Conservation (phyloP, 2,329 filamentous ascomycete species). For the Aplosporella prunicola region DNA sequence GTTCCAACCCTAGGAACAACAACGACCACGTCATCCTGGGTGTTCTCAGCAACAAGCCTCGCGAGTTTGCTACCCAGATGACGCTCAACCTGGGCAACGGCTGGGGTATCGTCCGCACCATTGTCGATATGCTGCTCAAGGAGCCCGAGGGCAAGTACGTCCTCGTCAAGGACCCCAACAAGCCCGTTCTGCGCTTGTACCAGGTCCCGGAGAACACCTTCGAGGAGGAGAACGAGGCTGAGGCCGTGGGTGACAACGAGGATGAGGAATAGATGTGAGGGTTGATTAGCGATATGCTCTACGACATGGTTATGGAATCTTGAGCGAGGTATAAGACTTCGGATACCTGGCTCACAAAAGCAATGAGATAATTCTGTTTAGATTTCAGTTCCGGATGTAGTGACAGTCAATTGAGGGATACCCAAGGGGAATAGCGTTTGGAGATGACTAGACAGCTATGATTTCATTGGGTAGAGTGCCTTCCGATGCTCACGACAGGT, state of each 20-base stretch:
- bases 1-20: slow-evolving; percentile 82
- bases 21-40: slow-evolving; percentile 93
- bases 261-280: slow-evolving; percentile 40
- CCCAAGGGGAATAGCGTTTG: too few relatives aligned
- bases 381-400: too few relatives aligned
- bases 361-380: too few relatives aligned
- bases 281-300: slow-evolving; percentile 5
- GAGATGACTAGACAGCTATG: too few relatives aligned
- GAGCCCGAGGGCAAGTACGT: slow-evolving; percentile 74
- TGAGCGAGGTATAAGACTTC: neutral
- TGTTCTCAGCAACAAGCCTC: slow-evolving; percentile 94
- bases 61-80: slow-evolving; percentile 96
- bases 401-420: too few relatives aligned
- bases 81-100: slow-evolving; percentile 94
- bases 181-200: slow-evolving; percentile 87
- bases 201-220: slow-evolving; percentile 80
- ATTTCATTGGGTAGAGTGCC: too few relatives aligned
- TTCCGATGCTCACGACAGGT: too few relatives aligned
- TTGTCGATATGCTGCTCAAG: slow-evolving; percentile 84
- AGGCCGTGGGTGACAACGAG: slow-evolving; percentile 43
- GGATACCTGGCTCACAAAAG: slow-evolving; percentile 5
- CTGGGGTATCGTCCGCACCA: slow-evolving; percentile 97
- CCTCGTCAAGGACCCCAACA: slow-evolving; percentile 84
- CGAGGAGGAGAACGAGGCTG: slow-evolving; percentile 78
- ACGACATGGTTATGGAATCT: slow-evolving; percentile 7